Base-by-base conservation (phyloP, 2,329 filamentous ascomycete genomes). In the Chaetomiaceae sp. region DNA sequence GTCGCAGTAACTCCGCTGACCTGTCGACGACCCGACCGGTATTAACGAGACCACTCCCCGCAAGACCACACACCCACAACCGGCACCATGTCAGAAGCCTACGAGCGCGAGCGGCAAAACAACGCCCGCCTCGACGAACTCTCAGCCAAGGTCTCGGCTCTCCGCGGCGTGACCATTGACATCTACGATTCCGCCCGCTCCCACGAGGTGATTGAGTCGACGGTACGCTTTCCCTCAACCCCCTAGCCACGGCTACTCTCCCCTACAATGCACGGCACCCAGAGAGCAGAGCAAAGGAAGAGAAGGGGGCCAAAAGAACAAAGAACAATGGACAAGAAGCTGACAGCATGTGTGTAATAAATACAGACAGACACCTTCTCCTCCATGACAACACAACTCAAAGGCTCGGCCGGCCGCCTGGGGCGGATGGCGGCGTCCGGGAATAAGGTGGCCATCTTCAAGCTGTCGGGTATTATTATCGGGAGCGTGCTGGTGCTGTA, bases 181-280 rank as follows among this genome's bases (percentile, higher is more conserved):
- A 99, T 99, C 66, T 96, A 97, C 79, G 91, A 97, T 74, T 91
- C 94, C 69, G 94, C 94, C 46, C 84, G 90, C 54, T 83, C 89
- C 64, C 92, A 97, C 65, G 83, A 88, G 61, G 82, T 95, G 59
- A 88, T 99, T 62, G 90, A 99, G 72, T 85, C 83, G 66, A 92
- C 89, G 36, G 89, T 95, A 79, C 54, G 83, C 73, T 61, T 42
- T 22, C 23, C 27, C 31, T 12, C 25, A 27, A 5, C 17, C 23
- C 52, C 36, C 33, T 31, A 15, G 3, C 17, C 29, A 3, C 22
- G n/a, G 20, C 11, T 14, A 23, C 11, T 8, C 9, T 6, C 22
- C 44, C 33, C 43, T 6, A 4, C 14, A 34, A 23, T 4, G 7
- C 36, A 19, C 12, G 36, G 19, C 11, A 33, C 27, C 3, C 9